Conservation (phyloP, 2,329 filamentous ascomycete species). For the Ophiostoma quercus region DNA sequence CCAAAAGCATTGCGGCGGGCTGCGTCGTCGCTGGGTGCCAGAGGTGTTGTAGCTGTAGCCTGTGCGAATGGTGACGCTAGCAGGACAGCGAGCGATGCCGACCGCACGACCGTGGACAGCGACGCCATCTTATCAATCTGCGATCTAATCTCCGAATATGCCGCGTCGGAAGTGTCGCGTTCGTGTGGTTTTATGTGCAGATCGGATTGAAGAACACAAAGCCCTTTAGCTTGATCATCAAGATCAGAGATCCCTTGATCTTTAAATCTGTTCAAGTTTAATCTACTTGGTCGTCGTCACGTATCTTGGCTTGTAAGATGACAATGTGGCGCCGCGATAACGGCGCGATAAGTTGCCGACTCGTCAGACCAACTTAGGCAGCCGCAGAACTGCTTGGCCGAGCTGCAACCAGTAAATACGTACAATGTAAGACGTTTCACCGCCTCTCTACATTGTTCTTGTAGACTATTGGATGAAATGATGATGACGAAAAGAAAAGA, state of each 20-base stretch:
- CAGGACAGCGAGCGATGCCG: background rate
- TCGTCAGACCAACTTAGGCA: background rate
- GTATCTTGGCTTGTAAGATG: background rate
- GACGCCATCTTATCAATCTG: background rate
- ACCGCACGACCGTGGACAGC: background rate
- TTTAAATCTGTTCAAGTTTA: too few relatives aligned
- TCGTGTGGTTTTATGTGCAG: background rate
- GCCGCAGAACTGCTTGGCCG: background rate
- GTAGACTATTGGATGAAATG: too few relatives aligned
- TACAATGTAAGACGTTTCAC: too few relatives aligned
- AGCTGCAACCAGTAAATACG: background rate
- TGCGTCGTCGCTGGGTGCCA: conserved; percentile 37
- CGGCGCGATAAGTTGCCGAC: background rate
- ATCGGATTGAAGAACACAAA: background rate
- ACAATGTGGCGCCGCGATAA: background rate
- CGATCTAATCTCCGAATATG: background rate
- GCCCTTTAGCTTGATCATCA: background rate
- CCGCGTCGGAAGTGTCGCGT: background rate
- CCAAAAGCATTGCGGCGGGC: conserved; percentile 52
- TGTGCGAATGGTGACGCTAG: background rate
- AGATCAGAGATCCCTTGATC: too few relatives aligned
- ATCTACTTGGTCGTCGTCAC: background rate
- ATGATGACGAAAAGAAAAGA: too few relatives aligned
- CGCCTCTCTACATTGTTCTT: too few relatives aligned
- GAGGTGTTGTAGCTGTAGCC: conserved; percentile 23